Evolutionary conservation across 208 protist species (phyloP).

Genomic region (Trypanosoma theileri): DNA sequence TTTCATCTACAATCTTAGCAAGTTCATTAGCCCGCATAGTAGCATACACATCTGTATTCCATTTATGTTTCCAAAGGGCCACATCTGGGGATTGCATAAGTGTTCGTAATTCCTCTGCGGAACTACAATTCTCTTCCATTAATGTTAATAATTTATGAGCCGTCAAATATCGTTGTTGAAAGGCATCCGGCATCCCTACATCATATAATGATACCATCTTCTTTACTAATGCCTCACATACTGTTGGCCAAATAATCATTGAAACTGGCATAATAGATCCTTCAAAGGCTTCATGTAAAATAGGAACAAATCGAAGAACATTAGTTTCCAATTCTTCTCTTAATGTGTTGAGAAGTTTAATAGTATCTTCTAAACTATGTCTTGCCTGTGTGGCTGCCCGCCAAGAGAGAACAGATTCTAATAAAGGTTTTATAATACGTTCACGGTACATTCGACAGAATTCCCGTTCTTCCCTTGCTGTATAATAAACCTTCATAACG

Average conservation of each 20-base stretch:
- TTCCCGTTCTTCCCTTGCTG: constrained; percentile 35
- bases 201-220: constrained; percentile 80
- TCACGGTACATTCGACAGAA: constrained; percentile 69
- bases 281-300: constrained; percentile 49
- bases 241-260: constrained; percentile 73
- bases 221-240: constrained; percentile 78
- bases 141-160: constrained; percentile 63
- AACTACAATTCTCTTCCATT: constrained; percentile 53
- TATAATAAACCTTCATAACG: constrained; percentile 54
- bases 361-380: constrained; percentile 54
- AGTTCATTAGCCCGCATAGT: constrained; percentile 63
- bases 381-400: constrained; percentile 75
- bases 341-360: constrained; percentile 56
- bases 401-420: constrained; percentile 80
- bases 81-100: constrained; percentile 70
- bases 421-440: constrained; percentile 47
- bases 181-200: constrained; percentile 68
- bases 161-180: constrained; percentile 66
- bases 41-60: constrained; percentile 88
- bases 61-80: constrained; percentile 79
- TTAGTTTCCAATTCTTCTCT: constrained; percentile 33
- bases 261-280: constrained; percentile 40
- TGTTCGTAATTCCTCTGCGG: constrained; percentile 50
- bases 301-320: constrained; percentile 52
- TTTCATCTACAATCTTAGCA: constrained; percentile 9